Conservation (phyloP, 2,329 filamentous ascomycete species). For the Fusarium sp. region DNA sequence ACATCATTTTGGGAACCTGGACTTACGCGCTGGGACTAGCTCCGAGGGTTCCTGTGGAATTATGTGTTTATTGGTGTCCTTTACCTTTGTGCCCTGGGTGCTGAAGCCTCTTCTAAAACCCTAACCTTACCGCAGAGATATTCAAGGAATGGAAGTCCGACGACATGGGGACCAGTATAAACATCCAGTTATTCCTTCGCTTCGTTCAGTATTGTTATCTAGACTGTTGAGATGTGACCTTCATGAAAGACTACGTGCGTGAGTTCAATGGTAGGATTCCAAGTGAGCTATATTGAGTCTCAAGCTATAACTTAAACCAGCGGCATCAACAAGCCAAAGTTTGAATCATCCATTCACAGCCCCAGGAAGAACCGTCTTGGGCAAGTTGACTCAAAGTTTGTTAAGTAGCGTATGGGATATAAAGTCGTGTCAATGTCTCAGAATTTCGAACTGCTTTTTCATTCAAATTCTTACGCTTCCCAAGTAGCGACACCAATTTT, state of each 20-base stretch:
- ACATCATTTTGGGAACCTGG: neutral
- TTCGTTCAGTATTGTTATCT: neutral
- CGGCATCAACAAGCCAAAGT: rapidly evolving
- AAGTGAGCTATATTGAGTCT: neutral
- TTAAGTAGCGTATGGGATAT: neutral
- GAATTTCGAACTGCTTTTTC: neutral
- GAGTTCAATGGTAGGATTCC: too few relatives aligned
- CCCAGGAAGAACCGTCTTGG: rapidly evolving
- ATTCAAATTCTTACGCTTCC: neutral
- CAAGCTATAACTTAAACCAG: rapidly evolving
- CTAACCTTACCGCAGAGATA: too few relatives aligned
- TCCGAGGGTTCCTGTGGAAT: neutral
- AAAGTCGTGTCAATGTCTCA: rapidly evolving
- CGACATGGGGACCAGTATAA: neutral
- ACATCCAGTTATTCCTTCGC: too few relatives aligned
- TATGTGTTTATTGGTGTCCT: too few relatives aligned
- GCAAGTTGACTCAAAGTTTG: neutral
- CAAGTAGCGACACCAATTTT: neutral
- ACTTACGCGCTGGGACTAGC: neutral
- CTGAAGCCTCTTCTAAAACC: too few relatives aligned
- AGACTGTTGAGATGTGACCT: neutral
- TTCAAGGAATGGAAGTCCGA: neutral
- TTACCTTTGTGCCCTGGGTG: too few relatives aligned
- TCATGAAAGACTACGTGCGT: neutral
- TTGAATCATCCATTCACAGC: neutral